phyloP scores from a whole-genome alignment of 306 rosid genomes.

The Glycine latifolia region DNA sequence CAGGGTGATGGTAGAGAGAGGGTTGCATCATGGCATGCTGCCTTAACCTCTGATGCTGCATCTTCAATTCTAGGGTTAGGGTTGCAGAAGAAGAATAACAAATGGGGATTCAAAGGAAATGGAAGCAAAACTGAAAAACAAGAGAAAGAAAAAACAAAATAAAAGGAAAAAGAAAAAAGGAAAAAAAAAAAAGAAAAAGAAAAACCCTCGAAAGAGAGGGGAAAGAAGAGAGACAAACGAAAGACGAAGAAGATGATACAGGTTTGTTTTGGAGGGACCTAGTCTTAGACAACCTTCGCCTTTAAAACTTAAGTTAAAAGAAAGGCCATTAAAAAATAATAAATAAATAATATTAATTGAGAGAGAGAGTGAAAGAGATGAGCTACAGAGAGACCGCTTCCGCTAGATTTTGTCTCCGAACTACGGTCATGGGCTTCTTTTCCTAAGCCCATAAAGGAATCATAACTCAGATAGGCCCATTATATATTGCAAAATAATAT shows the following conservation, averaged over 20 bases:
- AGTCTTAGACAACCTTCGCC: constrained; percentile 12
- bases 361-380: background rate
- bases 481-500: no score
- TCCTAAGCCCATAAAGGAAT: background rate
- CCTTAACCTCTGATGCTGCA: constrained; percentile 78
- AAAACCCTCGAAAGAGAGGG: constrained; percentile 71
- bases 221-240: constrained; percentile 40
- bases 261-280: constrained; percentile 12
- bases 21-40: constrained; percentile 91
- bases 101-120: constrained; percentile 16
- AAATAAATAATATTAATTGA: background rate
- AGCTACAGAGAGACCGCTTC: background rate
- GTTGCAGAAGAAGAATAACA: constrained; percentile 28
- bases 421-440: background rate
- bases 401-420: background rate
- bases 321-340: background rate
- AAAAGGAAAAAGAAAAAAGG: background rate
- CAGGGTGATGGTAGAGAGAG: constrained; percentile 80
- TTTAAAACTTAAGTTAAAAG: background rate
- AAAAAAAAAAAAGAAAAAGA: constrained; percentile 12
- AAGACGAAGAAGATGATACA: constrained; percentile 44
- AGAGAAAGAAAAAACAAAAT: background rate
- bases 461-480: no score
- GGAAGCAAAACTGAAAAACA: background rate
- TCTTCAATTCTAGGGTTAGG: constrained; percentile 67